Conservation (phyloP, 345 rosid species). For the Gossypium rotundifolium region DNA sequence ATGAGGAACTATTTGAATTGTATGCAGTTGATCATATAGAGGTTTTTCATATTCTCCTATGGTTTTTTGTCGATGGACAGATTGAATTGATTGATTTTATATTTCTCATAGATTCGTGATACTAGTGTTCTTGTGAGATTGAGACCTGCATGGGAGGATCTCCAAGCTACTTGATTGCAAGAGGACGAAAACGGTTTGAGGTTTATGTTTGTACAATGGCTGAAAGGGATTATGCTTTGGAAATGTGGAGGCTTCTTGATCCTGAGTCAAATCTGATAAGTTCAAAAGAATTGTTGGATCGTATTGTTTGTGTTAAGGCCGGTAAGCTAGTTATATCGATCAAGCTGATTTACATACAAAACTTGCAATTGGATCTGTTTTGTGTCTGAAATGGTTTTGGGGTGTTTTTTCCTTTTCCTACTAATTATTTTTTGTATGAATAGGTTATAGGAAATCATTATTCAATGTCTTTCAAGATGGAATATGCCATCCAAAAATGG, state of each 20-base stretch:
- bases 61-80: background rate
- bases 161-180: slow-evolving; percentile 85
- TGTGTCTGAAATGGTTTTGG: background rate
- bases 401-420: background rate
- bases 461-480: slow-evolving; percentile 88
- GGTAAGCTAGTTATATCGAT: slow-evolving; percentile 36
- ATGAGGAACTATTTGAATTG: background rate
- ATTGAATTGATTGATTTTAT: slow-evolving; percentile 9
- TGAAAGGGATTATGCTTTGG: slow-evolving; percentile 95
- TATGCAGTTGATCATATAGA: background rate
- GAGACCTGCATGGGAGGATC: slow-evolving; percentile 99
- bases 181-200: slow-evolving; percentile 96
- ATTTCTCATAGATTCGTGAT: slow-evolving; percentile 65
- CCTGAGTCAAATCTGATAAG: slow-evolving; percentile 89
- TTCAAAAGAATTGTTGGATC: slow-evolving; percentile 63
- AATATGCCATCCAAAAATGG: slow-evolving; percentile 94
- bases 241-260: slow-evolving; percentile 99
- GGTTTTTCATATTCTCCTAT: slow-evolving; percentile 2
- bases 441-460: slow-evolving; percentile 78
- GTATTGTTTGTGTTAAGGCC: slow-evolving; percentile 91
- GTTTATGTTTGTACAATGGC: slow-evolving; percentile 99
- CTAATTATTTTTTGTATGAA: slow-evolving; percentile 3
- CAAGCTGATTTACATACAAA: background rate
- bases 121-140: slow-evolving; percentile 98
- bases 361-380: background rate